Evolutionary conservation across 73 alveolate genomes (phyloP), one percentile per base, ranked within the genome.

Genomic region (Paramecium biaurelia): DNA sequence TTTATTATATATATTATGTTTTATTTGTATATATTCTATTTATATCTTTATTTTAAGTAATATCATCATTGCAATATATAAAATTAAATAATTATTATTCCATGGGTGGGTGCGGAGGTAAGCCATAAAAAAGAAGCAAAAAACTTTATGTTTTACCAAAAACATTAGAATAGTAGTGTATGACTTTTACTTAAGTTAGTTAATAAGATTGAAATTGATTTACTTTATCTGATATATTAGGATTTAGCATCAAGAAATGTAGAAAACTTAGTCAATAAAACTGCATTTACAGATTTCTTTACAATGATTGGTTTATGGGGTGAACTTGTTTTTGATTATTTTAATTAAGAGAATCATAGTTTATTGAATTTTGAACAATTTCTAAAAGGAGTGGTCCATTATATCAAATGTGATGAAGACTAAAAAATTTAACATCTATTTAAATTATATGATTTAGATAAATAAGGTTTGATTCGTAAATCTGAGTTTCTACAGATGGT

Each of bases 251-350:
- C 90, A 18, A 12, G 90, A 15, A 41, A 23, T 45, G 32, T 45
- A 21, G 90, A 79, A 26, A 41, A 41, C 8, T 11, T 42, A 23
- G 56, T 79, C 42, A 79, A 41, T 20, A 79, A 45, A 15, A 43
- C 70, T 10, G 28, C 76, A 20, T 79, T 79, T 47, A 79, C 76
- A 2, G 90, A 79, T 47, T 79, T 79, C 28, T 79, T 79, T 42
- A 79, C 90, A 21, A 79, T 79, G 90, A 79, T 79, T 14, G 90
- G 90, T 0, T 45, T 79, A 21, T 79, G 90, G 90, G 72, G 90
- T 2, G 70, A 38, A 24, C 56, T 79, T 21, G 90, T 79, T 10
- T 79, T 79, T 43, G 90, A 79, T 23, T 79, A 79, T 47, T 79
- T 79, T 42, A 38, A 79, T 18, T 24, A 79, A 23, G 74, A 41